A percentile compares a stretch with the other conserved stretches of the same genome.
Evolutionary conservation across 495 filamentous ascomycete species (phyloP).

Genomic region (Aspergillus indologenus): DNA sequence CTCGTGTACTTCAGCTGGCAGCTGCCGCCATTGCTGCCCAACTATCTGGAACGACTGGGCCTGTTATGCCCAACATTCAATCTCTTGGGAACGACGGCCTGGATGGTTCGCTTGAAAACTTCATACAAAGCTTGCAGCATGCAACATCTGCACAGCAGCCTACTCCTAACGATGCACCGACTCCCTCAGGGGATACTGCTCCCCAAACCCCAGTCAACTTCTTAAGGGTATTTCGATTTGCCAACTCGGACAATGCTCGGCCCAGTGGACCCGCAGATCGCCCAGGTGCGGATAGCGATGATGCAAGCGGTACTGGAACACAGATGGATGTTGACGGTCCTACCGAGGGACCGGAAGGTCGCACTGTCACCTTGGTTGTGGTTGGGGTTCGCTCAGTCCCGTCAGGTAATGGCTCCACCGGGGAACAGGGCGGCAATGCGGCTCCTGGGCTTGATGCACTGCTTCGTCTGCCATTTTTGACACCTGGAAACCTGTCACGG

Average conservation of each 20-base stretch:
- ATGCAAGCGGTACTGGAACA: conserved; percentile 18
- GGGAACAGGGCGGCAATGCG: conserved; percentile 43
- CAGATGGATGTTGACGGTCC: conserved; percentile 44
- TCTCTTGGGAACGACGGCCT: conserved; percentile 54
- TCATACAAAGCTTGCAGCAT: conserved; percentile 55
- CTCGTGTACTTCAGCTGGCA: conserved; percentile 56
- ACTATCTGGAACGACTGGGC: conserved; percentile 53
- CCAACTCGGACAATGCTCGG: conserved; percentile 42
- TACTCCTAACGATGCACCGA: conserved; percentile 30
- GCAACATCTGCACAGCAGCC: conserved; percentile 43
- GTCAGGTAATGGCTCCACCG: conserved; percentile 43
- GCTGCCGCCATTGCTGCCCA: conserved; percentile 61
- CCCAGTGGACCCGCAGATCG: conserved; percentile 21
- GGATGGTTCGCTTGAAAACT: conserved; percentile 55
- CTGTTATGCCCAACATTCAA: conserved; percentile 56
- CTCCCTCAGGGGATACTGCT: conserved; percentile 22
- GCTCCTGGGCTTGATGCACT: conserved; percentile 46
- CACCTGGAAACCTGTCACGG: conserved; percentile 51
- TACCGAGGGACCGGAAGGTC: conserved; percentile 51
- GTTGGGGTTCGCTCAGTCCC: conserved; percentile 71
- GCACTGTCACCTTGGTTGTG: conserved; percentile 66
- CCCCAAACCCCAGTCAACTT: conserved; percentile 54
- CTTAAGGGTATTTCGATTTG: conserved; percentile 59
- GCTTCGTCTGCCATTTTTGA: conserved; percentile 56
- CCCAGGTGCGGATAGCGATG: conserved; percentile 19